Evolutionary conservation across 192 early-diverging fungal genomes (phyloP).

Genomic region (Coemansia sp.): DNA sequence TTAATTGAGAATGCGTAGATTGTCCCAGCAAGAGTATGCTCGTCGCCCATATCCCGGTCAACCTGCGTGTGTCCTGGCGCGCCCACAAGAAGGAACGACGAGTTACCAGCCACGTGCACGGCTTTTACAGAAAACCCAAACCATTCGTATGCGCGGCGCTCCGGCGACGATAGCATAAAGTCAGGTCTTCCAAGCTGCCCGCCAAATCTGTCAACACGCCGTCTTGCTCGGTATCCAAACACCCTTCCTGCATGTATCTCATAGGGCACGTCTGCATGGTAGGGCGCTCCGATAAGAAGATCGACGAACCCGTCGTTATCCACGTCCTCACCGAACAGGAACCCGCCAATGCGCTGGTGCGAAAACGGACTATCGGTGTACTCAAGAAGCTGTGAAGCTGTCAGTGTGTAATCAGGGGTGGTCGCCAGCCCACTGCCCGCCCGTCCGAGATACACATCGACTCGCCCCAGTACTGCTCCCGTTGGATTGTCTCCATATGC

Average conservation of each 20-base stretch:
- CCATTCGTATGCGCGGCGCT: conserved; percentile 45
- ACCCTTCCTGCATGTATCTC: conserved; percentile 49
- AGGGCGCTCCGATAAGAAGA: conserved; percentile 66
- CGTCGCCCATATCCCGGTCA: background rate
- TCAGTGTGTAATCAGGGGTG: conserved; percentile 52
- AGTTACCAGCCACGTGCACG: conserved; percentile 14
- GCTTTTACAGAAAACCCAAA: conserved; percentile 48
- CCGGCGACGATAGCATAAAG: conserved; percentile 37
- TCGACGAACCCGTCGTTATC: conserved; percentile 64
- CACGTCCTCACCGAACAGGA: conserved; percentile 60
- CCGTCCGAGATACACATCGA: conserved; percentile 69
- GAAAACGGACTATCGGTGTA: conserved; percentile 20
- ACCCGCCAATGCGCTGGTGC: conserved; percentile 31
- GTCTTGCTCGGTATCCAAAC: conserved; percentile 41
- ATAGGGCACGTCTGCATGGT: conserved; percentile 25
- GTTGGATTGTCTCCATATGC: conserved; percentile 51
- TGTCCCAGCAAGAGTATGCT: conserved; percentile 46
- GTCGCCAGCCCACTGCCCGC: conserved; percentile 46
- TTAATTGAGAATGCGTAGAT: conserved; percentile 51
- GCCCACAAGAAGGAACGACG: conserved; percentile 50
- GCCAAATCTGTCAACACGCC: background rate
- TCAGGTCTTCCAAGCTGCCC: conserved; percentile 22
- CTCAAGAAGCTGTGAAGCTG: conserved; percentile 20
- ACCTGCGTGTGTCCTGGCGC: conserved; percentile 53
- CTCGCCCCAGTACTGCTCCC: conserved; percentile 49